Evolutionary conservation across 495 filamentous ascomycete species (phyloP).

Genomic region (Penicillium alfredii): DNA sequence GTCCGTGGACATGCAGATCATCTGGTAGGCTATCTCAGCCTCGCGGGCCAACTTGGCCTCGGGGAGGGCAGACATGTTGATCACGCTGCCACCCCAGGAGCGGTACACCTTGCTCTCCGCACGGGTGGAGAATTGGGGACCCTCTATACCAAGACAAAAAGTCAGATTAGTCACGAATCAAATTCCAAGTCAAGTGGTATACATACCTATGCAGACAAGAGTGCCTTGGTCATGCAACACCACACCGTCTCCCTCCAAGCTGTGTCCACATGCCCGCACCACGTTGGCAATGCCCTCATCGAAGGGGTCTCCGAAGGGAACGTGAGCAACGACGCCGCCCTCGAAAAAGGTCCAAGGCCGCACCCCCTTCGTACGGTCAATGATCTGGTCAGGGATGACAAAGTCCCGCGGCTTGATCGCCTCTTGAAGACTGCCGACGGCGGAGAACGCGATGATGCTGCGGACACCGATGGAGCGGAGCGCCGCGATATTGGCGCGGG

Average conservation of each 20-base stretch:
- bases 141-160: conserved; percentile 49
- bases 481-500: conserved; percentile 91
- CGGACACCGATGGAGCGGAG: conserved; percentile 84
- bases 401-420: conserved; percentile 93
- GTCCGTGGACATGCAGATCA: conserved; percentile 99
- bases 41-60: conserved; percentile 94
- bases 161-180: conserved; percentile 2
- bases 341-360: conserved; percentile 96
- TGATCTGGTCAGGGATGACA: conserved; percentile 90
- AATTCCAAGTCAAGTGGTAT: background rate
- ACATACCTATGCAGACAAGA: conserved; percentile 82
- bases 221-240: conserved; percentile 71
- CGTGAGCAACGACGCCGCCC: conserved; percentile 85
- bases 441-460: conserved; percentile 86
- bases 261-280: conserved; percentile 64
- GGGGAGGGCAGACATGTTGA: conserved; percentile 97
- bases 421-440: conserved; percentile 88
- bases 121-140: conserved; percentile 95
- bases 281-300: conserved; percentile 69
- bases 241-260: conserved; percentile 72
- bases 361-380: conserved; percentile 94
- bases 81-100: conserved; percentile 79
- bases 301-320: conserved; percentile 94
- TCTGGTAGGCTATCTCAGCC: conserved; percentile 93
- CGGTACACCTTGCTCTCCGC: conserved; percentile 94